Evolutionary conservation across 768 basidiomycete species (phyloP).

Genomic region (Suillus variegatus): DNA sequence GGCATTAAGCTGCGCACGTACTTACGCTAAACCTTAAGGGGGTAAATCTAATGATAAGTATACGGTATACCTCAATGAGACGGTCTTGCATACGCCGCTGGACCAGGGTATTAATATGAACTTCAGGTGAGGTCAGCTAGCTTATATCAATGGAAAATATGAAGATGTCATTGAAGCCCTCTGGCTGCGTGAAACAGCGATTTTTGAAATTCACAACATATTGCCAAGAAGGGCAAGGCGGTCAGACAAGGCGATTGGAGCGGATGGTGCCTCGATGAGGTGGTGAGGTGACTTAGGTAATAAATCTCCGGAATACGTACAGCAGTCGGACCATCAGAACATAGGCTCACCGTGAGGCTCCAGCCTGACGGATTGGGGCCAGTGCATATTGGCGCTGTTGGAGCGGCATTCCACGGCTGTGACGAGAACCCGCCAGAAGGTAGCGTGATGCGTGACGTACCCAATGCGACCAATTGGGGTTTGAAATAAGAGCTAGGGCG

Average conservation of each 20-base stretch:
- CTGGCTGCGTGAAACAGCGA: background rate
- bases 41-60: background rate
- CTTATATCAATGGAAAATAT: background rate
- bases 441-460: no score
- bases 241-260: background rate
- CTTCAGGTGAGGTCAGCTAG: background rate
- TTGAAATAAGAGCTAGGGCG: background rate
- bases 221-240: background rate
- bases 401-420: no score
- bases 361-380: no score
- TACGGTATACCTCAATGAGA: no score
- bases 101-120: no score
- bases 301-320: constrained; percentile 1
- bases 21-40: background rate
- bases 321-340: background rate
- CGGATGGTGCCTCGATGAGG: background rate
- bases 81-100: no score
- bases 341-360: no score
- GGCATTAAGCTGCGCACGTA: no score
- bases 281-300: background rate
- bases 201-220: background rate
- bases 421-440: no score
- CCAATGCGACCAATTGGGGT: background rate
- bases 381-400: no score
- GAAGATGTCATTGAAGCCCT: background rate